Conservation (phyloP, 164 flowering plant genomes). For the Magnolia kwangsiensis region DNA sequence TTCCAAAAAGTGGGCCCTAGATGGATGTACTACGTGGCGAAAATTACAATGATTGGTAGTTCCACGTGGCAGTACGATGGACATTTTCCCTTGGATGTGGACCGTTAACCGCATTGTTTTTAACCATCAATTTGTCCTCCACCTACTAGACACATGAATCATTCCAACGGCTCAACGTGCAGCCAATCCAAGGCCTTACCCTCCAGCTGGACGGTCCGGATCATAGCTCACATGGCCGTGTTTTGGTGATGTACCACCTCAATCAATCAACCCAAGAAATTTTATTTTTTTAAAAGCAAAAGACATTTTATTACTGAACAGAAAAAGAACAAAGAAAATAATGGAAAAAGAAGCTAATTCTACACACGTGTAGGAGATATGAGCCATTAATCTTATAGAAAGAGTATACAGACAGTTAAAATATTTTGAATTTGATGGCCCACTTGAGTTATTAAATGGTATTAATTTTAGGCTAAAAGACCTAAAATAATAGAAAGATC, state of each 20-base stretch:
- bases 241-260: neutral
- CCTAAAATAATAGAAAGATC: too few species aligned
- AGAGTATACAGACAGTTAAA: too few species aligned
- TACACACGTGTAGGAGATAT: too few species aligned
- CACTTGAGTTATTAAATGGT: too few species aligned
- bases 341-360: too few species aligned
- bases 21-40: neutral
- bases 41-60: neutral
- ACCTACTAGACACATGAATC: neutral
- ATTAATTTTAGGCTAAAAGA: too few species aligned
- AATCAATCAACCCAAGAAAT: neutral
- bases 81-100: neutral
- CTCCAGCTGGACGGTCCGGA: neutral
- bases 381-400: too few species aligned
- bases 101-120: neutral
- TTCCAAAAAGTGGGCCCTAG: neutral
- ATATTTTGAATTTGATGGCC: too few species aligned
- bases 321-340: too few species aligned
- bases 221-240: neutral
- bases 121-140: neutral
- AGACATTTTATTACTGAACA: too few species aligned
- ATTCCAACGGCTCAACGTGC: neutral
- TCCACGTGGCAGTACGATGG: neutral
- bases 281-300: too few species aligned
- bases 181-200: neutral